A percentile compares a stretch with the other conserved stretches of the same genome.
phyloP scores from a whole-genome alignment of 2,329 filamentous ascomycete species.

The Pezicula rhizophila region DNA sequence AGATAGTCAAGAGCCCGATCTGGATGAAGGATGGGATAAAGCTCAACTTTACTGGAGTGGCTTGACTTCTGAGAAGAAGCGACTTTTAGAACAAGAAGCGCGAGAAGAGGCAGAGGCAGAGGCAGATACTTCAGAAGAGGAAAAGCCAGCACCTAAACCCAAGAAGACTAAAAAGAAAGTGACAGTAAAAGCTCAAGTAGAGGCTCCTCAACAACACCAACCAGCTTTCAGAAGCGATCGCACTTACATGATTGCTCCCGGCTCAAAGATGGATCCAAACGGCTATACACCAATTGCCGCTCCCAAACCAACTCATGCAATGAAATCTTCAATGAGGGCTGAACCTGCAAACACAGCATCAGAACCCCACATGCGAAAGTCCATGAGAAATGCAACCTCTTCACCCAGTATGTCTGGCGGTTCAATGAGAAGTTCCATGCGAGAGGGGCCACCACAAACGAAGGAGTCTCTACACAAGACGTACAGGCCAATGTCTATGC shows the following conservation, averaged over 20 bases:
- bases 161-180: slow-evolving; percentile 19
- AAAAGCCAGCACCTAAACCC: slow-evolving; percentile 25
- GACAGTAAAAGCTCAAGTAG: slow-evolving; percentile 7
- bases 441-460: slow-evolving; percentile 12
- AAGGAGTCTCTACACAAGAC: slow-evolving; percentile 30
- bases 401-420: neutral
- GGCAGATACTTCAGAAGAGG: slow-evolving; percentile 36
- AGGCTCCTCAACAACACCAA: slow-evolving; percentile 21
- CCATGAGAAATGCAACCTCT: slow-evolving; percentile 19
- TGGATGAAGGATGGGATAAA: slow-evolving; percentile 49
- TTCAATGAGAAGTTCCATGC: slow-evolving; percentile 18
- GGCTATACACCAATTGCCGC: slow-evolving; percentile 11
- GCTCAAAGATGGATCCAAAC: slow-evolving; percentile 23
- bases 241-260: slow-evolving; percentile 35
- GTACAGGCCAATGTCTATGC: slow-evolving; percentile 24
- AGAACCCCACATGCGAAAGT: slow-evolving; percentile 24
- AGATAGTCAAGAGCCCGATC: slow-evolving; percentile 8
- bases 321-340: slow-evolving; percentile 44
- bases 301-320: slow-evolving; percentile 15
- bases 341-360: slow-evolving; percentile 18
- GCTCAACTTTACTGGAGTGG: slow-evolving; percentile 66
- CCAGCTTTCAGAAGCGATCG: slow-evolving; percentile 17
- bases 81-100: slow-evolving; percentile 48
- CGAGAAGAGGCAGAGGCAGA: slow-evolving; percentile 41
- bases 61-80: slow-evolving; percentile 55